These are phyloP conservation scores for Thermoascus crustaceus DNA, from an alignment of 2,329 filamentous ascomycete genomes.

Conservation along the genomic window DNA sequence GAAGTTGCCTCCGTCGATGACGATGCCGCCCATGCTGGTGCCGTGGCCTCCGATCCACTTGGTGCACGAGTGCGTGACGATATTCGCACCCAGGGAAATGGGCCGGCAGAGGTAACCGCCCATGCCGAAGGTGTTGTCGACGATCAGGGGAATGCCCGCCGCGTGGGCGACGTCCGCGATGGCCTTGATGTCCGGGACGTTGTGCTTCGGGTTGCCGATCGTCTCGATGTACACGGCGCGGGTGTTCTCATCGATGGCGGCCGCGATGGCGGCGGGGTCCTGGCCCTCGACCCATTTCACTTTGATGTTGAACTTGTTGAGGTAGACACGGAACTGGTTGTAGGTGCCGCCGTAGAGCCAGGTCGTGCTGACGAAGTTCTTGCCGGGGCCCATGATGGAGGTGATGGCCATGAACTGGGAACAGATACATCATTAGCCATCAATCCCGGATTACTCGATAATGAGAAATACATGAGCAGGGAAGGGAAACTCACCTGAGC, in stretches of 20 bases:
- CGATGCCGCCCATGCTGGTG: conserved; percentile 72
- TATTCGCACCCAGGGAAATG: conserved; percentile 78
- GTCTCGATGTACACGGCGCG: conserved; percentile 81
- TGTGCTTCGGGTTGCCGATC: conserved; percentile 83
- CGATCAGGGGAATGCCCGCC: conserved; percentile 53
- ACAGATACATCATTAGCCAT: conserved; percentile 4
- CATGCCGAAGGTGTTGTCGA: conserved; percentile 81
- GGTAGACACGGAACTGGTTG: conserved; percentile 79
- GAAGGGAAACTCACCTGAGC: conserved; percentile 43
- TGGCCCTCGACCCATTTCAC: conserved; percentile 52
- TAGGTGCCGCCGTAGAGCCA: conserved; percentile 85
- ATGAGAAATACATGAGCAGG: too few relatives aligned
- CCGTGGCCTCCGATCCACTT: conserved; percentile 93
- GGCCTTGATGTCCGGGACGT: conserved; percentile 74
- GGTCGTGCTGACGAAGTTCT: conserved; percentile 78
- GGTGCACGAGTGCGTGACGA: conserved; percentile 79
- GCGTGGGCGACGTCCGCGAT: conserved; percentile 67
- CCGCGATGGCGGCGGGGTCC: conserved; percentile 63
- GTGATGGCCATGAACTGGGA: conserved; percentile 72
- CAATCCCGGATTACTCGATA: too few relatives aligned
- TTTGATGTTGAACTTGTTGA: conserved; percentile 30
- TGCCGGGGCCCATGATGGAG: conserved; percentile 65
- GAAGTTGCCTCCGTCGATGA: conserved; percentile 78
- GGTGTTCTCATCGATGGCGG: conserved; percentile 75
- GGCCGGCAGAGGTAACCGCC: conserved; percentile 76